Conservation (phyloP, 176 grass and related monocot genomes). For the Phyllostachys edulis region DNA sequence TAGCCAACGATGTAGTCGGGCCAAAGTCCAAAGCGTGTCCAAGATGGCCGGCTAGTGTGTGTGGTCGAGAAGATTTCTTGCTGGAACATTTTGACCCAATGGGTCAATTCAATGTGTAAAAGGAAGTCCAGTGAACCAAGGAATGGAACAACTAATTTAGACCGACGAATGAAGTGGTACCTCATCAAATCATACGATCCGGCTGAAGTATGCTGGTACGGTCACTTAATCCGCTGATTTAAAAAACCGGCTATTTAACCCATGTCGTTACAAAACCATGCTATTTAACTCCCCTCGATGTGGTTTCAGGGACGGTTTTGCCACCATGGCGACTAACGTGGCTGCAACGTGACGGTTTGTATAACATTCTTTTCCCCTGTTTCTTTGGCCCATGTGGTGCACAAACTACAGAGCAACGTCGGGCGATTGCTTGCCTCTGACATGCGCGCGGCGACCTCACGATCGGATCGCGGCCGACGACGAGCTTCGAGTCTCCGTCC, state of each 20-base stretch:
- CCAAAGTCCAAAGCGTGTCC: background rate
- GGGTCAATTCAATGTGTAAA: background rate
- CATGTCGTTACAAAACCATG: no score
- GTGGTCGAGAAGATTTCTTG: background rate
- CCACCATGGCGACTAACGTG: no score
- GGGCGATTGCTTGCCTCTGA: no score
- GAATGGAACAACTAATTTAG: background rate
- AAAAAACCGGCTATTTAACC: no score
- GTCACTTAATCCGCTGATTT: no score
- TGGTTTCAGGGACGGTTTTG: no score
- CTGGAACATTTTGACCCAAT: background rate
- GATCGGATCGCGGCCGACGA: background rate
- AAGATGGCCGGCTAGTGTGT: background rate
- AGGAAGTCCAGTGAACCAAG: background rate
- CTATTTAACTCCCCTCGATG: no score
- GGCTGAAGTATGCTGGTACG: no score
- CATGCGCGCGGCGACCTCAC: background rate
- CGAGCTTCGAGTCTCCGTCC: conserved; percentile 10
- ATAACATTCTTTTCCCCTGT: background rate
- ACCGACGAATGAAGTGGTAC: background rate
- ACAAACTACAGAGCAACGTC: conserved; percentile 4
- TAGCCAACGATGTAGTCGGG: background rate
- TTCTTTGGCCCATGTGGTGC: no score
- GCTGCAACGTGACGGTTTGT: no score
- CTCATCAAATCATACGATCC: no score